These are phyloP conservation scores for Albifimbria verrucaria DNA, from an alignment of 2,329 filamentous ascomycete genomes.

Conservation along the genomic window DNA sequence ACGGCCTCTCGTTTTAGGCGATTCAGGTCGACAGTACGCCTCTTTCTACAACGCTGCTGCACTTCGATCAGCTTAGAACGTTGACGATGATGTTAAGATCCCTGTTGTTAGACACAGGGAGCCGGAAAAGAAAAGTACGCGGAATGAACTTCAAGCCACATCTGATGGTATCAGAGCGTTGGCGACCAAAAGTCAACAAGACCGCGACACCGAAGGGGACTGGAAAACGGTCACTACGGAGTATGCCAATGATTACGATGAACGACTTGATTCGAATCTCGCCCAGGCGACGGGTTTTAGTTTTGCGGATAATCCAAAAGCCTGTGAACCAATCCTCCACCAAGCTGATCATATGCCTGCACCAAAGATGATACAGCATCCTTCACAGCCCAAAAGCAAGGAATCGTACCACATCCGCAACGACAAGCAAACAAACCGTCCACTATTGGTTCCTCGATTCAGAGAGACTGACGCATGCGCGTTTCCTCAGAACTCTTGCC, in stretches of 20 bases:
- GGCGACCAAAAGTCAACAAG: constrained; percentile 2
- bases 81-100: constrained; percentile 35
- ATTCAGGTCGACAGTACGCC: constrained; percentile 7
- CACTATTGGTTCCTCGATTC: constrained; percentile 18
- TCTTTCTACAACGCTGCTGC: constrained; percentile 34
- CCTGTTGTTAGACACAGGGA: constrained; percentile 25
- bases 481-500: constrained; percentile 19
- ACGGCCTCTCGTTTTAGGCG: neutral
- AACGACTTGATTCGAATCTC: constrained; percentile 18
- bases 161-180: neutral
- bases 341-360: constrained; percentile 17
- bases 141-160: too few relatives aligned
- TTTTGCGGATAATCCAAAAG: constrained; percentile 42
- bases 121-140: too few relatives aligned
- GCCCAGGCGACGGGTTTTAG: constrained; percentile 37
- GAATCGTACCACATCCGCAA: constrained; percentile 16
- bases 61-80: constrained; percentile 37
- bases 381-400: constrained; percentile 6
- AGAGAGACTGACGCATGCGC: constrained; percentile 3
- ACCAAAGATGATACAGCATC: constrained; percentile 25
- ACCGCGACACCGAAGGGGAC: constrained; percentile 21
- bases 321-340: constrained; percentile 12
- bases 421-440: constrained; percentile 16
- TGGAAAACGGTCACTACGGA: constrained; percentile 36
- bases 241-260: constrained; percentile 14